Percentiles rank a stretch among this genome's conserved stretches.
phyloP scores from a whole-genome alignment of 495 filamentous ascomycete genomes.

The Aspergillus ostianus region DNA sequence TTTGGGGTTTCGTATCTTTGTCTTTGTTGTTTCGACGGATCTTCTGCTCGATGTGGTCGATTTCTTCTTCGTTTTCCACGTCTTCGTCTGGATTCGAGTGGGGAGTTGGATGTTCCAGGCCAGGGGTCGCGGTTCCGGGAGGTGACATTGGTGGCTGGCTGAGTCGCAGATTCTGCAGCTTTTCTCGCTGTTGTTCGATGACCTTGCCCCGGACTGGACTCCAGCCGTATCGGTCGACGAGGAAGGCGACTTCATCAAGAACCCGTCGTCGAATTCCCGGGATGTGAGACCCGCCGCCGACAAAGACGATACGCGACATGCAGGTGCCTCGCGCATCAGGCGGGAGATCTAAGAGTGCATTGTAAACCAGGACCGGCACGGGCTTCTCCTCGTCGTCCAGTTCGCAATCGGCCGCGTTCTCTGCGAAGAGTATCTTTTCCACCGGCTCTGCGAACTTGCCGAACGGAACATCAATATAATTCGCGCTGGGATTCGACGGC shows the following conservation, averaged over 20 bases:
- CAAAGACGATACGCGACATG: constrained; percentile 88
- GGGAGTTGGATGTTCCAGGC: constrained; percentile 12
- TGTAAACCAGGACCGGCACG: constrained; percentile 70
- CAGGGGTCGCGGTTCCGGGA: constrained; percentile 1
- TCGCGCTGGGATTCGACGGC: constrained; percentile 37
- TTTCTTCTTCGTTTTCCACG: constrained; percentile 45
- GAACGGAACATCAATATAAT: constrained; percentile 58
- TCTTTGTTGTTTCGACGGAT: constrained; percentile 47
- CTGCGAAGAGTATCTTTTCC: constrained; percentile 70
- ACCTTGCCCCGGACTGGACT: constrained; percentile 65
- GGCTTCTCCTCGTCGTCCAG: constrained; percentile 86
- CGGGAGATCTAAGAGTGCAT: constrained; percentile 68
- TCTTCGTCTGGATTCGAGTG: constrained; percentile 24
- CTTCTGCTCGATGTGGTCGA: constrained; percentile 64
- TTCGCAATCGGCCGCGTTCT: constrained; percentile 48
- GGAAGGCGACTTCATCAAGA: constrained; percentile 64
- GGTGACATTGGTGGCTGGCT: constrained; percentile 23
- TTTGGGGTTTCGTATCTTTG: constrained; percentile 41
- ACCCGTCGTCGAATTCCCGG: constrained; percentile 79
- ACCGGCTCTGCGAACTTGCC: constrained; percentile 67
- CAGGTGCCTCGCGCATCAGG: constrained; percentile 79
- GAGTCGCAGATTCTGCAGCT: constrained; percentile 46
- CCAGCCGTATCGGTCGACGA: constrained; percentile 73
- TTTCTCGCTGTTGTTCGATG: constrained; percentile 52
- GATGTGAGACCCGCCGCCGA: constrained; percentile 77